Base-by-base conservation (phyloP, 1,139 yeast species). In the Candida sp. region DNA sequence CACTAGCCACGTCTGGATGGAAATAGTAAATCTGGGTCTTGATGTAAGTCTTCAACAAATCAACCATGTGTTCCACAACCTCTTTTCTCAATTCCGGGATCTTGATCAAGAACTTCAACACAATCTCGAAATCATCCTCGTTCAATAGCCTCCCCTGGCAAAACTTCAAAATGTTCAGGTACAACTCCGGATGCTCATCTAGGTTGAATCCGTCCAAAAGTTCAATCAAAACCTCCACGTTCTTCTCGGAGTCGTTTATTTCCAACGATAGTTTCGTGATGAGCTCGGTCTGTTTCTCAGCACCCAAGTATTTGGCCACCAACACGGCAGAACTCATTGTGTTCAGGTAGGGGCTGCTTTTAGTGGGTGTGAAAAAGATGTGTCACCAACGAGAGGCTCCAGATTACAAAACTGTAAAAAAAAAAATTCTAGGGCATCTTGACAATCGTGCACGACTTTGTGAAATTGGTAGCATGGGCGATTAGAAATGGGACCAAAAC, bases 191-290 rank as follows among this genome's bases (percentile, higher is more conserved):
- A 26, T 58, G 57, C 7, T 66, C 52, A 5, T 58, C 50, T 6
- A 59, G 55, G 34, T 72, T 69, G 3, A 69, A 61, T 9, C 62
- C 66, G 8, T 64, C 67, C 22, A 75, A 52, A 28, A 78, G 55
- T 33, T 77, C 81, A 58, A 74, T 69, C 33, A 78, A 65, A 1
- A 70, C 67, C 8, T 60, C 55, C 4, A 65, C 54, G 50, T 60
- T 66, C 25, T 57, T 65, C 1, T 60, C 53, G 49, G 54, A 49
- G 12, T 55, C 55, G 8, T 48, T 48, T 26, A 69, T 52, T 30
- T 58, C 59, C 6, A 46, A 23, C 1, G 72, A 61, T 28, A 72
- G 55, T 6, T 56, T 60, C 4, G 59, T 45, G 3, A 69, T 71
- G 32, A 74, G 58, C 35, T 63, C 68, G 4, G 55, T 54, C 51